Conservation (phyloP, 371 early-diverging fungal genomes). For the Syncephalastrum monosporum region DNA sequence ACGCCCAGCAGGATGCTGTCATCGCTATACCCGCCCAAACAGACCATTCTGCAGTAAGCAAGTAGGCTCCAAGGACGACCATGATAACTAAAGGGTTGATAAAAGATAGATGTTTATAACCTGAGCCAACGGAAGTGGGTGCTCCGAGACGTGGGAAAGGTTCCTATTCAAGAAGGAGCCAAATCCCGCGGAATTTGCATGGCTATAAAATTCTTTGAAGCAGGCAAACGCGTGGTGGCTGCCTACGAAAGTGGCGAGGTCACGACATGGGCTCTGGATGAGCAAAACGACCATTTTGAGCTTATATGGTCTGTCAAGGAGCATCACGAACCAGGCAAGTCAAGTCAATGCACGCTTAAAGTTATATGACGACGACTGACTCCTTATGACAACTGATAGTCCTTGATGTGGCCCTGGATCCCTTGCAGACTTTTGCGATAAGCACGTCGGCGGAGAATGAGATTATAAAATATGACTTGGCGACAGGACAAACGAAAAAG, state of each 20-base stretch:
- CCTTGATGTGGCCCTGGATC: slow-evolving; percentile 29
- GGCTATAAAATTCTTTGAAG: slow-evolving; percentile 32
- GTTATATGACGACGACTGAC: slow-evolving; percentile 1
- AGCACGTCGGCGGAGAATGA: slow-evolving; percentile 47
- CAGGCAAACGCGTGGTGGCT: slow-evolving; percentile 22
- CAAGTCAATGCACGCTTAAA: slow-evolving; percentile 13
- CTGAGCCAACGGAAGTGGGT: slow-evolving; percentile 21
- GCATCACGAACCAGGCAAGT: slow-evolving; percentile 43
- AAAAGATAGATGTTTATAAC: slow-evolving; percentile 50
- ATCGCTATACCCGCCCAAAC: no score
- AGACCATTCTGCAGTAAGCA: not conserved
- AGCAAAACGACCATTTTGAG: slow-evolving; percentile 6
- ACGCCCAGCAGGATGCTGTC: no score
- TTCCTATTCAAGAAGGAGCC: slow-evolving; percentile 4
- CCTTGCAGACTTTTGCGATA: slow-evolving; percentile 18
- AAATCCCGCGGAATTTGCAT: slow-evolving; percentile 39
- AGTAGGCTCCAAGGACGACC: not conserved
- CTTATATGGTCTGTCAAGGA: slow-evolving; percentile 32
- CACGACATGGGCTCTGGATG: slow-evolving; percentile 27
- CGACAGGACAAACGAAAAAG: slow-evolving; percentile 23
- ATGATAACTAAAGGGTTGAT: not conserved
- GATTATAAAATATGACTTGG: slow-evolving; percentile 34
- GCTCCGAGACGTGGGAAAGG: slow-evolving; percentile 19
- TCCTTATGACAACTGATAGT: slow-evolving; percentile 17
- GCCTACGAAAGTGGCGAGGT: slow-evolving; percentile 49